A percentile compares a stretch with the other conserved stretches of the same genome.
Conservation (phyloP, 306 rosid species). For the Medicago lupulina region DNA sequence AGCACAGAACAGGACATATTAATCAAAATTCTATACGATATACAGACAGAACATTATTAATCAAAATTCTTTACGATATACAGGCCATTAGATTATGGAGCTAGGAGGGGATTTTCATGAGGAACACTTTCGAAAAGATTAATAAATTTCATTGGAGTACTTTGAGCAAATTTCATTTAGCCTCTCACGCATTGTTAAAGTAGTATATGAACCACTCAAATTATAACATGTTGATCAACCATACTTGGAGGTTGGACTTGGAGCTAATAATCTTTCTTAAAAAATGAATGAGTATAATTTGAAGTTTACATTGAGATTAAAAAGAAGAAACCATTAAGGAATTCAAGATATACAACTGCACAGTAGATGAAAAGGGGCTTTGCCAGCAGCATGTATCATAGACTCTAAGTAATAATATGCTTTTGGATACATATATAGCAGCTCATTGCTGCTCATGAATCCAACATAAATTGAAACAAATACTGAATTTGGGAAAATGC, state of each 20-base stretch:
- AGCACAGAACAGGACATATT: constrained; percentile 20
- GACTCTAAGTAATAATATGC: constrained; percentile 19
- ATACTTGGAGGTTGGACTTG: not conserved
- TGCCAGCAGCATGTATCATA: constrained; percentile 9
- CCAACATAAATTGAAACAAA: constrained; percentile 24
- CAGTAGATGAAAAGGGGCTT: not conserved
- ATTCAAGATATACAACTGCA: not conserved
- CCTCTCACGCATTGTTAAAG: not conserved
- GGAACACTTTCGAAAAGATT: constrained; percentile 7
- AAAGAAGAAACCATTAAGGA: constrained; percentile 8
- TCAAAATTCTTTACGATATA: not conserved
- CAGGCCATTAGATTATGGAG: not conserved
- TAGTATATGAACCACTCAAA: constrained; percentile 14
- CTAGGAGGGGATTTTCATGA: not conserved
- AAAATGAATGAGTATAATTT: not conserved
- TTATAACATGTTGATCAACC: constrained; percentile 14
- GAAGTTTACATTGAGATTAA: constrained; percentile 1
- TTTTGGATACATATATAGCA: constrained; percentile 18
- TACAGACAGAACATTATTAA: not conserved
- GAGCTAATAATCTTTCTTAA: not conserved
- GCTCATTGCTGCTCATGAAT: constrained; percentile 20
- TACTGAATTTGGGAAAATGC: constrained; percentile 28
- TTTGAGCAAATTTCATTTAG: not conserved
- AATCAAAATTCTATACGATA: constrained; percentile 1
- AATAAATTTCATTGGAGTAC: constrained; percentile 10